phyloP scores from a whole-genome alignment of 345 rosid species.

The Pistacia atlantica region DNA sequence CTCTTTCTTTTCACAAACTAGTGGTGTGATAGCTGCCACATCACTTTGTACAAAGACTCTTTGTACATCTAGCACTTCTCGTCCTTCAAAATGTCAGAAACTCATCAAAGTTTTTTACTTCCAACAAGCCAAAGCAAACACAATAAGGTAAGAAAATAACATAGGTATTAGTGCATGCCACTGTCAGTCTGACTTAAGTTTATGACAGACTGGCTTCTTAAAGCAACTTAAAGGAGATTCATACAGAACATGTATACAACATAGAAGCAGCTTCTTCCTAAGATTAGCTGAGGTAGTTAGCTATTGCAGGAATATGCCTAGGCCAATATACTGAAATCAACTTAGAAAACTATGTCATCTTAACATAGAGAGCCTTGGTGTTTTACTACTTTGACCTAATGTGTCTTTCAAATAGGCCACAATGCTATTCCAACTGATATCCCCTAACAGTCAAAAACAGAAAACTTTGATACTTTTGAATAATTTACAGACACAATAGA shows the following conservation, averaged over 20 bases:
- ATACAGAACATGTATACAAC: background rate
- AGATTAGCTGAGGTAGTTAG: background rate
- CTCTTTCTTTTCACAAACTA: too few species aligned
- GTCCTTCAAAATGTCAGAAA: background rate
- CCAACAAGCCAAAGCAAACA: background rate
- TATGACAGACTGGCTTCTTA: background rate
- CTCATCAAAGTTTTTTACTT: background rate
- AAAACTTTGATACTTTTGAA: too few species aligned
- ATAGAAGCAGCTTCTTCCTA: background rate
- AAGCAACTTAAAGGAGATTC: background rate
- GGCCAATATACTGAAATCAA: background rate
- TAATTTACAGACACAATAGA: too few species aligned
- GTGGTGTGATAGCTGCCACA: too few species aligned
- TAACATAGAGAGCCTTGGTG: background rate
- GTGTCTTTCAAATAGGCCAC: background rate
- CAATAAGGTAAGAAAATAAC: conserved; percentile 11
- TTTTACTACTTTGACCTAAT: background rate
- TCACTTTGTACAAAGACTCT: too few species aligned
- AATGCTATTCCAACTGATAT: background rate
- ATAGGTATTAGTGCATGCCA: background rate
- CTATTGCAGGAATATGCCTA: background rate
- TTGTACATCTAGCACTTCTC: too few species aligned
- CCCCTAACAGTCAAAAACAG: too few species aligned
- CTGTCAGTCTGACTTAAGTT: background rate
- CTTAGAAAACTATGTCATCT: background rate